Base-by-base conservation (phyloP, 139 green algal species). In the Chlamydomonas sphaeroides region DNA sequence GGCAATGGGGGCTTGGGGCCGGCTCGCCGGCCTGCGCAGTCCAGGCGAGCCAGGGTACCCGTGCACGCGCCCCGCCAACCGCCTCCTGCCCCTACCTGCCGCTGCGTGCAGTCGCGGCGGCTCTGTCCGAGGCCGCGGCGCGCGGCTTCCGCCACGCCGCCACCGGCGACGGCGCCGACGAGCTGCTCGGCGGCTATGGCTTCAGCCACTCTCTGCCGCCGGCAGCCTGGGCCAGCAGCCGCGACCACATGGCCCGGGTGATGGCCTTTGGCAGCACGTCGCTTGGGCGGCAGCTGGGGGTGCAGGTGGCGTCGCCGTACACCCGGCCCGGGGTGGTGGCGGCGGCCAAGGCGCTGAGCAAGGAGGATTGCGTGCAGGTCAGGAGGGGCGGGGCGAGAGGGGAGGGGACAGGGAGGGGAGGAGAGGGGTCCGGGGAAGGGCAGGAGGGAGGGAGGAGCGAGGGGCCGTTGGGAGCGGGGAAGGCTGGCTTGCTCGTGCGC, bases 111-210 rank as follows among this genome's bases (percentile, higher is more conserved):
- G 79, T 89, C 35, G 72, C 79, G 42, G 33, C 42, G 0, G 85
- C 80, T 23, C 85, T 89, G 56, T 42, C 68, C 18, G 85, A 79
- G 68, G 86, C 86, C 0, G 86, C 80, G 0, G 45, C 73, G 28
- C 61, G 26, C 2, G 86, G 80, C 57, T 89, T 79, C 68, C 79
- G 75, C n/a, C 85, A 80, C 36, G 86, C 86, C 2, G 74, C 80
- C n/a, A 89, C 80, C 0, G 86, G 86, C 18, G 86, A 89, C 35
- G 86, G 67, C 18, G 86, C 86, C 0, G 86, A 89, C 75, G 86
- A 89, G 75, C 68, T 89, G 35, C 81, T 89, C 35, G 86, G 86
- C 6, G 86, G 85, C 26, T 89, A 89, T 62, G 63, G 70, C 78
- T 84, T 80, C 74, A 80, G 59, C 30, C 74, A 80, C 30, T 5